These are phyloP conservation scores for Hypericum perforatum DNA, from an alignment of 345 rosid genomes.

Conservation along the genomic window DNA sequence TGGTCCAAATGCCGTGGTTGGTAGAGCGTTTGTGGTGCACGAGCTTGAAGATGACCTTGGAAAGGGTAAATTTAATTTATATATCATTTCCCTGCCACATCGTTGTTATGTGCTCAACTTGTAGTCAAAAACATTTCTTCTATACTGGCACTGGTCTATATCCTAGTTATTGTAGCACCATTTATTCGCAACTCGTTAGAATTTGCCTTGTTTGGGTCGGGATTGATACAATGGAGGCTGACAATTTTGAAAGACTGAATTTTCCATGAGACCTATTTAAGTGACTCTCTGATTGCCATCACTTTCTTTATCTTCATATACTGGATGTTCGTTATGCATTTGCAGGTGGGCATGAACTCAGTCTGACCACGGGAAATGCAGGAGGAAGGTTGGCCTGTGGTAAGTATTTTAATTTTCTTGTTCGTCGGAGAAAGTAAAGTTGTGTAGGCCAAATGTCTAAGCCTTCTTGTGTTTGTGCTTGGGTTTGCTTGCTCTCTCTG, in stretches of 20 bases:
- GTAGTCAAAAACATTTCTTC: no score
- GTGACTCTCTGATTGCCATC: no score
- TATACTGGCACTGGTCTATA: no score
- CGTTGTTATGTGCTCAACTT: neutral
- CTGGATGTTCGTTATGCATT: neutral
- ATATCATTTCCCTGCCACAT: neutral
- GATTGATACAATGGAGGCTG: no score
- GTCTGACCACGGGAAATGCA: constrained; percentile 90
- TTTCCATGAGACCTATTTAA: no score
- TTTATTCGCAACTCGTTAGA: no score
- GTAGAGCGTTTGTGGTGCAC: constrained; percentile 95
- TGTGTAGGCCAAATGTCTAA: neutral
- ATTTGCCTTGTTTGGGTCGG: no score
- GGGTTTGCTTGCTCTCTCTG: no score
- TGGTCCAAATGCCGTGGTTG: constrained; percentile 70
- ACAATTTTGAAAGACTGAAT: no score
- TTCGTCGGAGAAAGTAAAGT: no score
- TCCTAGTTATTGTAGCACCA: no score
- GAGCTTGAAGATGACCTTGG: constrained; percentile 98
- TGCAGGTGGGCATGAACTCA: constrained; percentile 93
- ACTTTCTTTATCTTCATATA: no score
- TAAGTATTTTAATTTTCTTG: constrained; percentile 19
- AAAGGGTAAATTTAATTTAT: constrained; percentile 41
- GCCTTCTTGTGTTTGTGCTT: neutral
- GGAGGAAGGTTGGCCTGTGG: constrained; percentile 99